phyloP scores from a whole-genome alignment of 441 rosid genomes.

The Populus tomentosa region DNA sequence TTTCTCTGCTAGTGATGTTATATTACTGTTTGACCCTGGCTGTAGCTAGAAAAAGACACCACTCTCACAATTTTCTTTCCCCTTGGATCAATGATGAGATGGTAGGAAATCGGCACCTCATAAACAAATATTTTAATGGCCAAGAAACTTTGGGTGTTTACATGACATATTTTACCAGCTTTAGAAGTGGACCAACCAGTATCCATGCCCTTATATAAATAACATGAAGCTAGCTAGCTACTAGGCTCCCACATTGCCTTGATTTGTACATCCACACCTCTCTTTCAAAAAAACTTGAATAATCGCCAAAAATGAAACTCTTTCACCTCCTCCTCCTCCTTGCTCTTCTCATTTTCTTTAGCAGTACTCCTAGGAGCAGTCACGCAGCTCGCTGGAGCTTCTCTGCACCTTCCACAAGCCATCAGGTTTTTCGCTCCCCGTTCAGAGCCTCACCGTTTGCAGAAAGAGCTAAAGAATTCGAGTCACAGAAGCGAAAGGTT shows the following conservation, averaged over 20 bases:
- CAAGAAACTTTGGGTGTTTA: not conserved
- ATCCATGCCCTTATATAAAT: not conserved
- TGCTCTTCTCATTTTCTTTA: constrained; percentile 3
- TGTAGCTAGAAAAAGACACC: not conserved
- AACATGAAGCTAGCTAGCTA: not conserved
- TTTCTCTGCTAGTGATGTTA: not conserved
- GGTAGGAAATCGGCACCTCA: not conserved
- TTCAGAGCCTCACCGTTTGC: constrained; percentile 5
- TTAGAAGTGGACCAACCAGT: constrained; percentile 6
- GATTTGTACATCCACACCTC: not conserved
- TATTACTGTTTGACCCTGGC: not conserved
- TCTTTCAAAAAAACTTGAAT: not conserved
- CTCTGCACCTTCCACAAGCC: constrained; percentile 26
- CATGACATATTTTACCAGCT: not conserved
- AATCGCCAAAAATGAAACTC: constrained; percentile 26
- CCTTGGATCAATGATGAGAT: not conserved
- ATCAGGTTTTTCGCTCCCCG: constrained; percentile 2
- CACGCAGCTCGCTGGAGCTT: constrained; percentile 20
- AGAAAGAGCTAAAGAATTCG: constrained; percentile 24
- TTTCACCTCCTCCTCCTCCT: constrained; percentile 21
- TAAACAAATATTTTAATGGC: not conserved
- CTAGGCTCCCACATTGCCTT: not conserved
- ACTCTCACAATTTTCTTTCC: not conserved
- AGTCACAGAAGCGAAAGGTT: constrained; percentile 47
- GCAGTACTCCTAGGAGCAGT: constrained; percentile 10